Evolutionary conservation across 352 stramenopile genomes (phyloP).

Genomic region (Globisporangium mamillatum): DNA sequence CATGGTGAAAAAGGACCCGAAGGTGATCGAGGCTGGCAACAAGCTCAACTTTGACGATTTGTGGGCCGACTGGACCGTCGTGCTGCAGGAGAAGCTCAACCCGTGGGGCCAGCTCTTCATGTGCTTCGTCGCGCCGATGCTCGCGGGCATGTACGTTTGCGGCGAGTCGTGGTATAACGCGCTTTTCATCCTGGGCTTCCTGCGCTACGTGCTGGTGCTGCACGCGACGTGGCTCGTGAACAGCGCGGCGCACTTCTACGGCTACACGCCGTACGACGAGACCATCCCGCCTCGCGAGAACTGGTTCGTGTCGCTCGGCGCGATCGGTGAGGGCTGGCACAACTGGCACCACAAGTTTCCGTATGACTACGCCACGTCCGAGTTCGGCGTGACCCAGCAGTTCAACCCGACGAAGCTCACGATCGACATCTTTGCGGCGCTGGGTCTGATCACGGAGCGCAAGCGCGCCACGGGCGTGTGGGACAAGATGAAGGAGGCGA

Average conservation of each 20-base stretch:
- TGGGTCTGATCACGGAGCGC: constrained; percentile 93
- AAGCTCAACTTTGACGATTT: constrained; percentile 98
- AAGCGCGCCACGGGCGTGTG: constrained; percentile 94
- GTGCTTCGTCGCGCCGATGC: constrained; percentile 95
- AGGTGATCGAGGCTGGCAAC: constrained; percentile 84
- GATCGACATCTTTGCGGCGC: constrained; percentile 90
- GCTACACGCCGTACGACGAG: constrained; percentile 96
- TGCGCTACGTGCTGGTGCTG: constrained; percentile 93
- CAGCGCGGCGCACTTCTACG: constrained; percentile 97
- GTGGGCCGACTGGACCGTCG: constrained; percentile 94
- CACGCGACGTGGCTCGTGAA: constrained; percentile 99
- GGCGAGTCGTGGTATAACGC: constrained; percentile 94
- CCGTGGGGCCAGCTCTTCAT: constrained; percentile 98
- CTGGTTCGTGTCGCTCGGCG: constrained; percentile 93
- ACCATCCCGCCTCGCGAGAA: constrained; percentile 95
- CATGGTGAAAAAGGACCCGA: constrained; percentile 96
- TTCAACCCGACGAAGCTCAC: constrained; percentile 99
- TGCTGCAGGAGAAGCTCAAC: constrained; percentile 96
- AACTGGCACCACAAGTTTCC: constrained; percentile 99
- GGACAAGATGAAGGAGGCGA: constrained; percentile 87
- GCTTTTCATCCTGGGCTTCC: constrained; percentile 95
- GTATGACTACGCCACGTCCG: constrained; percentile 98
- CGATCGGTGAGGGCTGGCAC: constrained; percentile 98
- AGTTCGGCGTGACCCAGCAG: constrained; percentile 94
- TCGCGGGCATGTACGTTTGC: constrained; percentile 84